These are phyloP conservation scores for Mariannaea elegans DNA, from an alignment of 2,329 filamentous ascomycete species.

Conservation along the genomic window DNA sequence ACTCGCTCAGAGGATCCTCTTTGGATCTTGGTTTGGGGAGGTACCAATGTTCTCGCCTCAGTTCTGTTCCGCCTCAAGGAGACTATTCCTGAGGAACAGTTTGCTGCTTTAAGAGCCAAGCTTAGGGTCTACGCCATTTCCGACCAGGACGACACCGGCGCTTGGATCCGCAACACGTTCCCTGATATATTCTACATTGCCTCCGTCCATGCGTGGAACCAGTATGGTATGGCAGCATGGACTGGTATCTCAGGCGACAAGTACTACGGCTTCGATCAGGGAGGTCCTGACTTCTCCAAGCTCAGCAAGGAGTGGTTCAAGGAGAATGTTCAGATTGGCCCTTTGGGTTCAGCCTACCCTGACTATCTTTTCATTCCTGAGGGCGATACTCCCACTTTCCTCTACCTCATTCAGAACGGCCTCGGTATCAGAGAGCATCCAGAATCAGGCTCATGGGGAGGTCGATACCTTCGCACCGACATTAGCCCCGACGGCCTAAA, in stretches of 20 bases:
- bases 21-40: constrained; percentile 63
- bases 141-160: constrained; percentile 65
- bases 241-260: constrained; percentile 59
- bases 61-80: constrained; percentile 51
- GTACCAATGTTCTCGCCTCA: constrained; percentile 61
- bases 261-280: constrained; percentile 37
- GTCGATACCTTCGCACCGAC: constrained; percentile 51
- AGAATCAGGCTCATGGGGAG: constrained; percentile 59
- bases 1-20: constrained; percentile 48
- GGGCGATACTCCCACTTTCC: constrained; percentile 60
- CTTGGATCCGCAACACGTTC: constrained; percentile 44
- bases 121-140: constrained; percentile 65
- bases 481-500: constrained; percentile 33
- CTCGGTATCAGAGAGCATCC: constrained; percentile 56
- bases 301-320: constrained; percentile 61
- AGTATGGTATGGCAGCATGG: constrained; percentile 64
- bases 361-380: constrained; percentile 61
- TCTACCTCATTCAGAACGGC: constrained; percentile 48
- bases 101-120: constrained; percentile 49
- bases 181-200: constrained; percentile 53
- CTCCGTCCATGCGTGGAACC: constrained; percentile 64
- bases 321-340: constrained; percentile 60
- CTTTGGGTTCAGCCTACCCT: constrained; percentile 55
- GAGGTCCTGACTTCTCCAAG: constrained; percentile 53
- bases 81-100: constrained; percentile 40